Percentiles rank a stretch among this genome's conserved stretches.
Evolutionary conservation across 257 asterid genomes (phyloP).

Genomic region (Marsdenia floribunda): DNA sequence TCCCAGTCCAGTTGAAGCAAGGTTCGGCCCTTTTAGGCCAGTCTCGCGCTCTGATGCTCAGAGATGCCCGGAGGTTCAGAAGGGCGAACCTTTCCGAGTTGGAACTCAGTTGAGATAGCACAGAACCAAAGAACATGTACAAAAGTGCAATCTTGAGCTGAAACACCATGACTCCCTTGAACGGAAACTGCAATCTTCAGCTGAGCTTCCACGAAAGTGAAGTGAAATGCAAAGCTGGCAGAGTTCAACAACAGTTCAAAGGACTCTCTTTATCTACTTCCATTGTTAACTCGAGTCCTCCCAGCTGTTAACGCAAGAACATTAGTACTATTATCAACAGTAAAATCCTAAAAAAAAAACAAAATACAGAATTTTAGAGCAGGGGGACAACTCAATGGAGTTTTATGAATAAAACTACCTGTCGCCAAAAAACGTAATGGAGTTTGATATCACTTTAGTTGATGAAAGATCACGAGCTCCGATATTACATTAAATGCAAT

Average conservation of each 20-base stretch:
- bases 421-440: neutral
- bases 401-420: neutral
- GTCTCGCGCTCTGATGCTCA: constrained; percentile 44
- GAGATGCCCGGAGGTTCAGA: constrained; percentile 56
- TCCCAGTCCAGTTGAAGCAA: constrained; percentile 68
- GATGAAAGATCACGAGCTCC: constrained; percentile 10
- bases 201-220: constrained; percentile 6
- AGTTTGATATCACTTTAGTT: neutral
- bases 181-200: constrained; percentile 7
- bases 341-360: no score
- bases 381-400: neutral
- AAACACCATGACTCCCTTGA: constrained; percentile 13
- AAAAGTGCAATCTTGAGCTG: constrained; percentile 12
- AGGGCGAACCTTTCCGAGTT: constrained; percentile 47
- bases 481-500: neutral
- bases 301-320: neutral
- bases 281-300: neutral
- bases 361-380: neutral
- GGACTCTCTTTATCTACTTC: neutral
- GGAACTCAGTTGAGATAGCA: constrained; percentile 19
- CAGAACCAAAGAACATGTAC: constrained; percentile 10
- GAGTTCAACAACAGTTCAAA: neutral
- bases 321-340: neutral
- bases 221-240: neutral
- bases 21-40: constrained; percentile 63